phyloP scores from a whole-genome alignment of 345 rosid species.

The Ceriops decandra region DNA sequence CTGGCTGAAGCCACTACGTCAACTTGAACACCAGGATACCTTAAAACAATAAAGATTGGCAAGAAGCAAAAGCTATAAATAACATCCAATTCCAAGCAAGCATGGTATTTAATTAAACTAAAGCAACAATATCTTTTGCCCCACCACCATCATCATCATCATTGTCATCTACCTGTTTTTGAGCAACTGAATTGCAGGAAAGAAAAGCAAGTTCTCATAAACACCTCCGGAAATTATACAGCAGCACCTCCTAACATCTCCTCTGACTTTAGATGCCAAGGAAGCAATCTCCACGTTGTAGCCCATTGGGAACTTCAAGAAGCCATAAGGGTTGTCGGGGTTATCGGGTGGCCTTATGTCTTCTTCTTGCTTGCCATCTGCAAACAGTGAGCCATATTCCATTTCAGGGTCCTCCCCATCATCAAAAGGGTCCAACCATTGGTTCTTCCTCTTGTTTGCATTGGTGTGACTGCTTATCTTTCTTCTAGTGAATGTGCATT shows the following conservation, averaged over 20 bases:
- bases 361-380: slow-evolving; percentile 89
- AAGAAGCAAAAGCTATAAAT: neutral
- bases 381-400: slow-evolving; percentile 76
- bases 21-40: slow-evolving; percentile 91
- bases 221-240: slow-evolving; percentile 86
- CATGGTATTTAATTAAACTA: neutral
- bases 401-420: slow-evolving; percentile 63
- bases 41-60: slow-evolving; percentile 12
- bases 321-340: slow-evolving; percentile 80
- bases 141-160: neutral
- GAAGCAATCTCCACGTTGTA: slow-evolving; percentile 73
- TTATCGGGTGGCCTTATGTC: slow-evolving; percentile 74
- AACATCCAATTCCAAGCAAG: neutral
- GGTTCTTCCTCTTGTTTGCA: slow-evolving; percentile 55
- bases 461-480: slow-evolving; percentile 21
- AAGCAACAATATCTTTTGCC: neutral
- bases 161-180: slow-evolving; percentile 58
- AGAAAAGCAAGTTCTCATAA: slow-evolving; percentile 81
- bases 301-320: slow-evolving; percentile 86
- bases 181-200: slow-evolving; percentile 75
- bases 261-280: slow-evolving; percentile 72
- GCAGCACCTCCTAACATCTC: slow-evolving; percentile 90
- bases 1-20: slow-evolving; percentile 66
- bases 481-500: slow-evolving; percentile 19
- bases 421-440: slow-evolving; percentile 83